phyloP scores from a whole-genome alignment of 2,329 filamentous ascomycete species.

The Paracorniculantispora psalliotae region DNA sequence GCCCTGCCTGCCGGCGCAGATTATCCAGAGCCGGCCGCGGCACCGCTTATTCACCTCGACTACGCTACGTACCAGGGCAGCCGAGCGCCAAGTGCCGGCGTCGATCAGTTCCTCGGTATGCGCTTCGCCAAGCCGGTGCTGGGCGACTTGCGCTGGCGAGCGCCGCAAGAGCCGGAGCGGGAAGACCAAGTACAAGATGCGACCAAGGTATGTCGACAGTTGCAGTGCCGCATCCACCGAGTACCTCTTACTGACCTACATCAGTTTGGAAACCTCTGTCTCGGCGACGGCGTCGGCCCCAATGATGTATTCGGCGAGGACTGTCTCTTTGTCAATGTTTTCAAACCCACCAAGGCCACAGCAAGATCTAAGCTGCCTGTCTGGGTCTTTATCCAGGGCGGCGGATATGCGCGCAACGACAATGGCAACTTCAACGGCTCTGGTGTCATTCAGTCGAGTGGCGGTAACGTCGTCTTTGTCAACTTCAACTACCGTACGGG shows the following conservation, averaged over 20 bases:
- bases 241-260: neutral
- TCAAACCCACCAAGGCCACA: slow-evolving; percentile 34
- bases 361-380: slow-evolving; percentile 30
- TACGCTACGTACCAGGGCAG: slow-evolving; percentile 42
- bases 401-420: slow-evolving; percentile 41
- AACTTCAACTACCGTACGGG: slow-evolving; percentile 62
- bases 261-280: slow-evolving; percentile 43
- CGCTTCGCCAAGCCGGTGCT: slow-evolving; percentile 49
- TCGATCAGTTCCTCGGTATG: slow-evolving; percentile 43
- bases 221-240: neutral
- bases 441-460: slow-evolving; percentile 39
- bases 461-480: slow-evolving; percentile 47
- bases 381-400: slow-evolving; percentile 40
- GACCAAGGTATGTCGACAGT: slow-evolving; percentile 25
- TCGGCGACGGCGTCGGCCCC: slow-evolving; percentile 28
- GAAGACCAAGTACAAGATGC: slow-evolving; percentile 31
- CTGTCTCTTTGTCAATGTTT: slow-evolving; percentile 45
- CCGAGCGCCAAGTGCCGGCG: slow-evolving; percentile 28
- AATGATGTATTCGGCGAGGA: slow-evolving; percentile 32
- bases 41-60: slow-evolving; percentile 32
- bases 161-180: slow-evolving; percentile 39
- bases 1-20: neutral
- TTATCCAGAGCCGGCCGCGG: neutral
- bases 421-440: slow-evolving; percentile 50
- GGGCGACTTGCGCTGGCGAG: slow-evolving; percentile 45